Evolutionary conservation across 2,329 filamentous ascomycete species (phyloP).

Genomic region (Cordyceps fumosorosea): DNA sequence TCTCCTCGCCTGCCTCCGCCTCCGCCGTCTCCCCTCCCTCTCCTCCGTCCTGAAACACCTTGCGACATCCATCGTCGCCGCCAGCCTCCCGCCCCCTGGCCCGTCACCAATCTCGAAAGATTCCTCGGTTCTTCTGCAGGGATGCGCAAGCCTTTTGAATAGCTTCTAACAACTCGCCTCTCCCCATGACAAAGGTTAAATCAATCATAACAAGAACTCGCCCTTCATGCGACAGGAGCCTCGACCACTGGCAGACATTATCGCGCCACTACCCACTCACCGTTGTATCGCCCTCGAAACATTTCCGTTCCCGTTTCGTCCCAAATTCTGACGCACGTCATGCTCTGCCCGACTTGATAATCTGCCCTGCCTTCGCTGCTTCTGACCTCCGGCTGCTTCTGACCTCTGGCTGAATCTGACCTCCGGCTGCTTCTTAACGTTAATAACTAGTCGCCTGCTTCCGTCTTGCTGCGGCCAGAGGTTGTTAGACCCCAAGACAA

Average conservation of each 20-base stretch:
- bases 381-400: not conserved
- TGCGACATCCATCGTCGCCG: constrained; percentile 11
- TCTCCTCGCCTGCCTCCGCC: not conserved
- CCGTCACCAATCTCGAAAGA: not conserved
- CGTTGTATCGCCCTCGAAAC: not conserved
- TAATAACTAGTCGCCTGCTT: too few species aligned
- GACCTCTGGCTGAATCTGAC: not conserved
- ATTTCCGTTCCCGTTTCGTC: constrained; percentile 10
- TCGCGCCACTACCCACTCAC: constrained; percentile 3
- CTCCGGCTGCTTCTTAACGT: too few species aligned
- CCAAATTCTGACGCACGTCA: not conserved
- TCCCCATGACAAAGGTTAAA: not conserved
- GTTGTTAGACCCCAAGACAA: not conserved
- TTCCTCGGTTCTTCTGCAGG: not conserved
- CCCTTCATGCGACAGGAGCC: not conserved
- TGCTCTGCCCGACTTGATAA: not conserved
- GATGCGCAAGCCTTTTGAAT: not conserved
- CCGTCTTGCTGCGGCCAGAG: too few species aligned
- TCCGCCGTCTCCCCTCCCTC: not conserved
- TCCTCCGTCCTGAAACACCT: constrained; percentile 7
- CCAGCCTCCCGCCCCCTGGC: not conserved
- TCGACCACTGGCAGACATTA: not conserved
- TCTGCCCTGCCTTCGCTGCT: not conserved
- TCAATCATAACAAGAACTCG: too few species aligned
- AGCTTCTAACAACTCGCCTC: not conserved